A percentile compares a stretch with the other conserved stretches of the same genome.
Evolutionary conservation across 2,329 filamentous ascomycete species (phyloP).

Genomic region (Aspergillus sp.): DNA sequence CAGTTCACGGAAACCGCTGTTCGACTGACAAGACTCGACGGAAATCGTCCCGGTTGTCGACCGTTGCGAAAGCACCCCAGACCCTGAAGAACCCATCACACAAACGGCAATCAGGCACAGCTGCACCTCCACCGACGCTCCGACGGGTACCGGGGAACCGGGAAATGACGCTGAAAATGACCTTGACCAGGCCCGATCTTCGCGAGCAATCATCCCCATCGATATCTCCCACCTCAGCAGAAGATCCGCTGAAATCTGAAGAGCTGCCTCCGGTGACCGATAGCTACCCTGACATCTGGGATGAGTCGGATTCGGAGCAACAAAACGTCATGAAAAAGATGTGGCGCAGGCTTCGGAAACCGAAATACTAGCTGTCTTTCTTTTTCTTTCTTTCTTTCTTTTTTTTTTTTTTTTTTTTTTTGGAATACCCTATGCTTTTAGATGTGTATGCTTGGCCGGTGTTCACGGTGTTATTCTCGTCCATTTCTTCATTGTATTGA

Average conservation of each 20-base stretch:
- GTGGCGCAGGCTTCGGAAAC: constrained; percentile 36
- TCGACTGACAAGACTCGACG: constrained; percentile 11
- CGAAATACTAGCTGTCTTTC: constrained; percentile 8
- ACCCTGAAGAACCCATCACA: constrained; percentile 10
- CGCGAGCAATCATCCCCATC: constrained; percentile 39
- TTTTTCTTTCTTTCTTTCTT: not conserved
- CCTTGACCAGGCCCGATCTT: constrained; percentile 80
- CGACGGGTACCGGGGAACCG: constrained; percentile 55
- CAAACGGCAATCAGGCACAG: constrained; percentile 13
- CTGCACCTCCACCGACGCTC: constrained; percentile 33
- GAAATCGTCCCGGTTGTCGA: constrained; percentile 6
- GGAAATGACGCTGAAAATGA: constrained; percentile 97
- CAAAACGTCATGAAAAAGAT: constrained; percentile 37
- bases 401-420: not conserved
- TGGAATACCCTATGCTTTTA: not conserved
- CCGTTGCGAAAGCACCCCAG: constrained; percentile 7
- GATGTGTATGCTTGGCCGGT: too few relatives aligned
- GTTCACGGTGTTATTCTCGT: not conserved
- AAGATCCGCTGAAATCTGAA: constrained; percentile 51
- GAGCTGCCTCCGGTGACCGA: constrained; percentile 41
- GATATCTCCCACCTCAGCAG: constrained; percentile 52
- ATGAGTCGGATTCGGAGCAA: constrained; percentile 33
- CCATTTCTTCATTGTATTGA: not conserved
- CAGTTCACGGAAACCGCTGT: not conserved
- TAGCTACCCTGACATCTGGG: constrained; percentile 37